Conservation (phyloP, 805 yeast genomes). For the Kazachstania bromeliacearum region DNA sequence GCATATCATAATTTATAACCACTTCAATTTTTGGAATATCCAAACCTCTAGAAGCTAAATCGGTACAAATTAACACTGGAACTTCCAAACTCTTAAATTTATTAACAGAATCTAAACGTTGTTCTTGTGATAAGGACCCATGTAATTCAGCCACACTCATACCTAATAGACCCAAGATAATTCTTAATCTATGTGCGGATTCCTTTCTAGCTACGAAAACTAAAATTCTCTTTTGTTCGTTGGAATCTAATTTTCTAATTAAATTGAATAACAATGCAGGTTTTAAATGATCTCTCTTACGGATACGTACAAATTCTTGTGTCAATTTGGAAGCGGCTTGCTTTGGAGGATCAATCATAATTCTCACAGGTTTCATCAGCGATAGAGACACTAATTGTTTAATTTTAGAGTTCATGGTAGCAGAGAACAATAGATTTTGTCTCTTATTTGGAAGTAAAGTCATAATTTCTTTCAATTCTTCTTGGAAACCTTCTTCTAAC, state of each 20-base stretch:
- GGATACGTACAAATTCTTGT: conserved; percentile 90
- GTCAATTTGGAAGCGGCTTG: conserved; percentile 83
- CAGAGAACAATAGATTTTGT: conserved; percentile 90
- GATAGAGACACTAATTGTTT: conserved; percentile 82
- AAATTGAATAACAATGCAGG: conserved; percentile 74
- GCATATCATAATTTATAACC: conserved; percentile 94
- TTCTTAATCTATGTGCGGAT: conserved; percentile 77
- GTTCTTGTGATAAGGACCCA: conserved; percentile 83
- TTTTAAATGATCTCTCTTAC: conserved; percentile 77
- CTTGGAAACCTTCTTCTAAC: conserved; percentile 98
- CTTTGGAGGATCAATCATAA: conserved; percentile 95
- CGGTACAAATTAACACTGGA: conserved; percentile 90
- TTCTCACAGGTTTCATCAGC: conserved; percentile 80
- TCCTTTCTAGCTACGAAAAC: conserved; percentile 91
- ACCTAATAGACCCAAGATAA: conserved; percentile 65
- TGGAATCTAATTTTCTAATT: conserved; percentile 55
- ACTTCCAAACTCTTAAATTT: conserved; percentile 75
- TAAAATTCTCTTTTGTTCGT: conserved; percentile 62
- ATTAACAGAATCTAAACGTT: conserved; percentile 76
- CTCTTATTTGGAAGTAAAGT: conserved; percentile 80
- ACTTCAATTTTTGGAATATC: conserved; percentile 97
- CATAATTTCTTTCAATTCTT: conserved; percentile 84
- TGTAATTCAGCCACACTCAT: conserved; percentile 71
- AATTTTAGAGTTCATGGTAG: conserved; percentile 94
- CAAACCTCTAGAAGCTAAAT: conserved; percentile 96